Evolutionary conservation across 257 asterid genomes (phyloP), one percentile per base, ranked within the genome.

Genomic region (Capsicum rhomboideum): DNA sequence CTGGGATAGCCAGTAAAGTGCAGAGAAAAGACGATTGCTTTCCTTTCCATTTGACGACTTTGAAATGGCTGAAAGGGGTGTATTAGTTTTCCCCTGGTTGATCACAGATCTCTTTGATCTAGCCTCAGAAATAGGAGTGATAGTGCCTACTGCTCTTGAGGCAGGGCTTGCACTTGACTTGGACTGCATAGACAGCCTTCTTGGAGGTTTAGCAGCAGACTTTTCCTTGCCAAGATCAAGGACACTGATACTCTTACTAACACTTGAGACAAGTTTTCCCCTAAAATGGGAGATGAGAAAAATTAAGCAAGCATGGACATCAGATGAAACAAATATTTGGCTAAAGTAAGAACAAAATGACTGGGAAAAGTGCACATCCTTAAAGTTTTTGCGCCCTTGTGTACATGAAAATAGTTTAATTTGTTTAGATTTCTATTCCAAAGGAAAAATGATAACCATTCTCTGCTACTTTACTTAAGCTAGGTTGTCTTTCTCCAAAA

Each of bases 1-100:
- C 90, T 94, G 99, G 72, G 94, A 82, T 34, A 90, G 86, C 99
- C 99, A 95, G 83, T 96, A 96, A 29, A 98, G 91, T 18, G 98
- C 92, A 17, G 98, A 94, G 28, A 91, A 88, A 17, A 96, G 82
- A 83, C 89, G 89, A 59, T 87, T 89, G 90, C 91, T 91, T 78
- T 89, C 93, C 88, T 89, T 94, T 86, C 90, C 85, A 54, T 50
- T 87, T 61, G 95, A 89, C 40, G 97, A 85, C 84, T 52, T 93
- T n/a, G 93, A 87, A 78, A 88, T 86, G 81, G 89, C 93, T 44
- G 99, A 92, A 82, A 83, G 83, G 12, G 97, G 93, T 21, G 97
- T 93, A 46, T 88, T 93, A 72, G 83, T 88, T 88, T 90, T 94
- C 31, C 89, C 93, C 49, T 84, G 90, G 86, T 64, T 90, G 37